phyloP scores from a whole-genome alignment of 2,329 filamentous ascomycete species.

The Exophiala sp. region DNA sequence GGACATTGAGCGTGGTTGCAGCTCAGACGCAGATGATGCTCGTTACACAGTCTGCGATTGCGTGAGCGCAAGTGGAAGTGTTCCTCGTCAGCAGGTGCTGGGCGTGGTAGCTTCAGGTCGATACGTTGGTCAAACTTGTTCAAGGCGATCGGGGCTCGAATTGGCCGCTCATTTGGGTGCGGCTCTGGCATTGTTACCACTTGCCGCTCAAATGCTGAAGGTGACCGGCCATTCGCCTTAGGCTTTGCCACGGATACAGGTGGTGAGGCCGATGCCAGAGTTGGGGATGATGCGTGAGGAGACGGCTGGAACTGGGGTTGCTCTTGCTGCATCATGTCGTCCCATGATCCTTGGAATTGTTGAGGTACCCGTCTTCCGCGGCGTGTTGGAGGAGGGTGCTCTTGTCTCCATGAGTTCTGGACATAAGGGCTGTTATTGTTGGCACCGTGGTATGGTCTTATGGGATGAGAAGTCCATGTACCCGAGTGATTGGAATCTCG shows the following conservation, averaged over 20 bases:
- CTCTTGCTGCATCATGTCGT: conserved; percentile 14
- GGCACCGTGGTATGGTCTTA: not conserved
- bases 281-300: conserved; percentile 7
- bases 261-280: conserved; percentile 2
- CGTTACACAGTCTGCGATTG: conserved; percentile 20
- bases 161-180: conserved; percentile 13
- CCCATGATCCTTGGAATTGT: conserved; percentile 20
- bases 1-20: conserved; percentile 32
- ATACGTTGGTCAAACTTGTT: conserved; percentile 21
- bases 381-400: conserved; percentile 1
- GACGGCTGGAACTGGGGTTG: not conserved
- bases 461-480: not conserved
- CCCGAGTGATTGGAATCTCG: not conserved
- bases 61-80: conserved; percentile 12
- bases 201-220: conserved; percentile 5
- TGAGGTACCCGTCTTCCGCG: conserved; percentile 6
- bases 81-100: conserved; percentile 11
- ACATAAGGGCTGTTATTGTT: not conserved
- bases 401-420: not conserved
- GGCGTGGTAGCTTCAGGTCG: conserved; percentile 19
- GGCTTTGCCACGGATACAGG: not conserved
- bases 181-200: conserved; percentile 10
- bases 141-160: conserved; percentile 15
- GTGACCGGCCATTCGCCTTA: conserved; percentile 4
- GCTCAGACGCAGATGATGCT: conserved; percentile 19